A percentile compares a stretch with the other conserved stretches of the same genome.
Evolutionary conservation across 805 yeast genomes (phyloP).

Genomic region (Ogataea saltuana): DNA sequence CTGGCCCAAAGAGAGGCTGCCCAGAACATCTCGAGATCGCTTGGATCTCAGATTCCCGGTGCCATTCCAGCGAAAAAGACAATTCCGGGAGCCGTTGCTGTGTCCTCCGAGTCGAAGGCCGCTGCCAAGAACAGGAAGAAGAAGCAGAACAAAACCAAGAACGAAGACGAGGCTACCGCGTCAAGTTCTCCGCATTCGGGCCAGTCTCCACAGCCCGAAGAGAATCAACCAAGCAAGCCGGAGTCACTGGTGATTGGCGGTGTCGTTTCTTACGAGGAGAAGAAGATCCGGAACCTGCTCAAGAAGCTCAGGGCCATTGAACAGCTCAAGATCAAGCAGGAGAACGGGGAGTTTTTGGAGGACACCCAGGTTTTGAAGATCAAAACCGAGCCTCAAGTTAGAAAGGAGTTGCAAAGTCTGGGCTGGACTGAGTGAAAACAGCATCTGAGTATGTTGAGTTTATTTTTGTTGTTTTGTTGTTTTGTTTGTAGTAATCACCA

Average conservation of each 20-base stretch:
- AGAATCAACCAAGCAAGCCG: conserved; percentile 17
- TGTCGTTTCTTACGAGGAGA: conserved; percentile 77
- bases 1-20: conserved; percentile 58
- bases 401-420: conserved; percentile 67
- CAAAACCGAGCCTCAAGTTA: conserved; percentile 78
- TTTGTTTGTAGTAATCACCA: neutral
- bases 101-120: conserved; percentile 51
- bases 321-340: conserved; percentile 80
- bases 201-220: conserved; percentile 17
- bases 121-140: conserved; percentile 76
- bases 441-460: no score
- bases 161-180: conserved; percentile 27
- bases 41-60: conserved; percentile 28
- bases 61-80: conserved; percentile 35
- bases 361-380: conserved; percentile 92
- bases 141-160: conserved; percentile 60
- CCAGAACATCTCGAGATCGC: conserved; percentile 25
- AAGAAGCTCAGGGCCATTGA: conserved; percentile 97
- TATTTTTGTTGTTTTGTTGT: neutral
- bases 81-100: conserved; percentile 57
- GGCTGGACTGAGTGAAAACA: conserved; percentile 54
- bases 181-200: conserved; percentile 8
- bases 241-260: conserved; percentile 57
- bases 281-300: conserved; percentile 84
- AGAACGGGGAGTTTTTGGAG: conserved; percentile 80